Base-by-base conservation (phyloP, 768 basidiomycete species). In the Lentinula boryana region DNA sequence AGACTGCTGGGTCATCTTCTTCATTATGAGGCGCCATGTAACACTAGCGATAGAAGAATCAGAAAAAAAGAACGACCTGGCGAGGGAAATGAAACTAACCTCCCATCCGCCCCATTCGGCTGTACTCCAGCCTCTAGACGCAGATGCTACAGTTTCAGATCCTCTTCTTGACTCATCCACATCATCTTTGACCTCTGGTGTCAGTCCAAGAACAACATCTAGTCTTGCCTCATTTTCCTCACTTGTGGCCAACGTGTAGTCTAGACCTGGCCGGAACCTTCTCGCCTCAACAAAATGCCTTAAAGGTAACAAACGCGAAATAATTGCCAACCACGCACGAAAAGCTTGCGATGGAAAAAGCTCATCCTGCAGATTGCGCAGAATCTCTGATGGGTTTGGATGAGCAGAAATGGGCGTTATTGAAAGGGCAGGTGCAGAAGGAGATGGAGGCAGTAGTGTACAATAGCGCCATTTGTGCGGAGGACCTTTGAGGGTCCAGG, bases 381-480 rank as follows among this genome's bases (percentile, higher is more conserved):
- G 68, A 64, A 87, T 84, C 63, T 79, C 78, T 62, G 82, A 82
- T 18, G 82, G 76, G n/a, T 79, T 77, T 18, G 81, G 72, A 35
- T 80, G 75, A 31, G 84, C 79, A 33, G 80, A 77, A 57, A 80
- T 80, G 27, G 84, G 83, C 16, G 78, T 75, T 41, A 83, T 81
- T 16, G 80, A 78, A 48, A 74, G 74, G 46, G 70, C 72, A n/a
- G 74, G 75, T 5, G 73, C 76, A 23, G 74, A 72, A 13, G 69
- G 70, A 50, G 66, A 67, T 31, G 66, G 74, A 21, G 76, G 71
- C 32, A 73, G 72, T 31, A 95, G 85, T 3, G 81, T 79, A 71
- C 91, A 89, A 78, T 95, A 98, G 36, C 96, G 91, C 82, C 92
- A 93, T 71, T 95, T 94, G 72, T 95, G 94, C 32, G 96, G 93